Percentiles rank a stretch among this genome's conserved stretches.
These are phyloP conservation scores for Avicennia marina DNA, from an alignment of 257 asterid species.

Conservation along the genomic window DNA sequence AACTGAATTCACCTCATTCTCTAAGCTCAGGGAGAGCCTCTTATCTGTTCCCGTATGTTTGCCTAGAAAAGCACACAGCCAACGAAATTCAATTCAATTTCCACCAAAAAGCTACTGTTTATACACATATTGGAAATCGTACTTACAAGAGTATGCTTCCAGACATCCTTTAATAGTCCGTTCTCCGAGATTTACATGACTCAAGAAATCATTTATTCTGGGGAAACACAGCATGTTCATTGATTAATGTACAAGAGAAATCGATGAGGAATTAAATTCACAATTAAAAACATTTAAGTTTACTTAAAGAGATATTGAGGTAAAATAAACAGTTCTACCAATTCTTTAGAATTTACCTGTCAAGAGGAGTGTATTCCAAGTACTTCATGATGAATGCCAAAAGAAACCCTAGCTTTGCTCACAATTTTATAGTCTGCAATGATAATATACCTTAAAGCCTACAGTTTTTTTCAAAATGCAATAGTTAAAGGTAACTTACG, in stretches of 20 bases:
- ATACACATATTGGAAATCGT: conserved; percentile 6
- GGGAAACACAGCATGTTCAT: conserved; percentile 9
- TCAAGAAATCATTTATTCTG: conserved; percentile 82
- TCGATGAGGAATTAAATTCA: not conserved
- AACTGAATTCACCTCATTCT: conserved; percentile 64
- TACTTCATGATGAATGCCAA: conserved; percentile 58
- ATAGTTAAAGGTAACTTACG: no score
- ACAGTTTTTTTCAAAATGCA: not conserved
- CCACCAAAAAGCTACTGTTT: conserved; percentile 2
- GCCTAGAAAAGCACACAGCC: conserved; percentile 44
- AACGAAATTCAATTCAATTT: conserved; percentile 9
- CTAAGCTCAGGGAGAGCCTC: conserved; percentile 89
- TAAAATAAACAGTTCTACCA: not conserved
- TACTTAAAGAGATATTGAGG: not conserved
- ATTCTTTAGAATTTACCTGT: conserved; percentile 39
- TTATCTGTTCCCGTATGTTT: conserved; percentile 87
- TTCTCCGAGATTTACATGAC: conserved; percentile 81
- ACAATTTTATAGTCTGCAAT: conserved; percentile 18
- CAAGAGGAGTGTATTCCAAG: conserved; percentile 85
- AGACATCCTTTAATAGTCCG: conserved; percentile 80
- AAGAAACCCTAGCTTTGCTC: conserved; percentile 11
- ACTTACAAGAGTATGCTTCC: conserved; percentile 97
- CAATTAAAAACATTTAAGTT: not conserved
- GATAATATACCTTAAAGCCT: not conserved
- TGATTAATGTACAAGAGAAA: conserved; percentile 1